Evolutionary conservation across 75 land plant species (phyloP), one percentile per base, ranked within the genome.

Genomic region (Picea sitchensis): DNA sequence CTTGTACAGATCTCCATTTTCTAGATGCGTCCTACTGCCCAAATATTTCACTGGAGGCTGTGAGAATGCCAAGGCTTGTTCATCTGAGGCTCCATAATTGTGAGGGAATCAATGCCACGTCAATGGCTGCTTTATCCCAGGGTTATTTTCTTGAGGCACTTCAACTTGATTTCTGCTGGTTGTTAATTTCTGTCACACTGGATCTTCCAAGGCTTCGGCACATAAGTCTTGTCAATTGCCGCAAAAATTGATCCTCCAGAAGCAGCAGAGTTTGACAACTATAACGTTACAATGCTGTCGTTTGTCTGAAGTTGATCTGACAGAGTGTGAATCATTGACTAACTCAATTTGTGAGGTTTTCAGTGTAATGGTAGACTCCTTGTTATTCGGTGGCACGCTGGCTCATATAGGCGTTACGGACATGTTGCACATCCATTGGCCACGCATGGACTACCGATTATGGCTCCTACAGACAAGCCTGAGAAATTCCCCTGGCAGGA

Each of bases 21-120:
- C 26, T 26, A 26, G 26, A 26, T 26, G 26, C 26, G 26, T 26
- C 26, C 26, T 0, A 26, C 26, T 26, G 99, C 77, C 95, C 99
- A 63, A 94, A 95, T 72, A 90, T 97, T 23, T 92, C 99, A 15
- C 78, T 87, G 57, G 88, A 97, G 99, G 90, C 95, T 78, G 98
- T 94, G 11, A 88, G 92, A 65, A 87, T 97, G 82, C 85, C 90
- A 62, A 87, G 88, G 91, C 77, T 97, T 80, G 91, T 84, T 54
- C 91, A 88, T 72, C 84, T 97, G 75, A 94, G 85, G 84, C 98
- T 97, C 75, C 80, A 84, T 54, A 90, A 83, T 75, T 97, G 99
- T 80, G 99, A 97, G 78, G 99, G 98, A 34, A 97, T 97, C 67
- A 94, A 90, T 62, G 87, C 98, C 65, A 91, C 97, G 34, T 97